Base-by-base conservation (phyloP, 441 rosid genomes). In the Syzygium malaccense region DNA sequence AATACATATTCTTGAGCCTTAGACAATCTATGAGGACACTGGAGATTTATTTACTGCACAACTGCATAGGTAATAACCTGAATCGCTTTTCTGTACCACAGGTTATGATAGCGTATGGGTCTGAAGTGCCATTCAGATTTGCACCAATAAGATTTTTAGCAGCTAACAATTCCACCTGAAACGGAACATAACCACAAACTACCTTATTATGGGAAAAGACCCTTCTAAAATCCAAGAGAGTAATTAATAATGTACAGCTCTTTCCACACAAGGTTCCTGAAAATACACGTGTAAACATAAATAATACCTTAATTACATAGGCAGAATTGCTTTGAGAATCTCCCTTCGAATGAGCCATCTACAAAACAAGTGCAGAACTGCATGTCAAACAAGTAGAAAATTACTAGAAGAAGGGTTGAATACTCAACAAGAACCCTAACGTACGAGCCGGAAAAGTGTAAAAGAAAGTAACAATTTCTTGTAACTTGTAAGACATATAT, bases 61-160 rank as follows among this genome's bases (percentile, higher is more conserved):
- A 75, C 45, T 51, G n/a, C 64, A 87, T 84, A 53, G 87, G 20
- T 45, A 54, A 90, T 88, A 90, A 98, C 99, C 99, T 98, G 96
- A 98, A 98, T 88, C 97, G 92, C 91, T 96, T 98, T 91, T 96
- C 98, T 90, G 99, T 93, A 92, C 98, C 99, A 94, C 99, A 97
- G 91, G 97, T 95, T 85, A 98, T 95, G 94, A 98, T 96, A 85
- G 99, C 98, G 92, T 98, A 97, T 90, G 99, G 99, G 93, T 98
- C 99, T 88, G 99, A 98, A 28, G 98, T 97, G 90, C 99, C 99
- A 94, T 97, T 98, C 92, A 97, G 92, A 91, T 98, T 98, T 28
- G 99, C 99, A 91, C 98, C 98, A 87, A 97, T 94, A 37, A 98
- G 97, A 96, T 98, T 98, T 95, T 97, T 98, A 92, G 99, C 99